These are phyloP conservation scores for Limtongia smithiae DNA, from an alignment of 805 yeast species.

Conservation along the genomic window DNA sequence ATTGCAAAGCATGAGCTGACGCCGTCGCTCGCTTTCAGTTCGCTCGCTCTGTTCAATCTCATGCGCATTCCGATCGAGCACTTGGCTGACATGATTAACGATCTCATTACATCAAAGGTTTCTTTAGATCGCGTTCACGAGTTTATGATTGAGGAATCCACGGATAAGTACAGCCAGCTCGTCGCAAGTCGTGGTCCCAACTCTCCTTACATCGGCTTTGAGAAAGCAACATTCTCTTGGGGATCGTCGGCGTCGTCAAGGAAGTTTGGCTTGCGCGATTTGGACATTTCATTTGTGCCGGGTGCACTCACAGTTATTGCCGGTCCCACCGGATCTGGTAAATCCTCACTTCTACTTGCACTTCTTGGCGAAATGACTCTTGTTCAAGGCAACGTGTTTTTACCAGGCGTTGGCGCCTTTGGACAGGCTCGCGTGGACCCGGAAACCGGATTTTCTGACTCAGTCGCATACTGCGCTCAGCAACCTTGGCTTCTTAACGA, in stretches of 20 bases:
- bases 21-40: conserved; percentile 83
- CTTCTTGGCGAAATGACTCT: conserved; percentile 76
- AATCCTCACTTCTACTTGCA: conserved; percentile 77
- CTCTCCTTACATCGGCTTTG: conserved; percentile 64
- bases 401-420: conserved; percentile 67
- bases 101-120: conserved; percentile 76
- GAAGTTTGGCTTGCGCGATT: conserved; percentile 62
- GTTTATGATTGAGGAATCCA: conserved; percentile 73
- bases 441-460: conserved; percentile 75
- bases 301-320: conserved; percentile 74
- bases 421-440: conserved; percentile 67
- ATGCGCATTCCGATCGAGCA: conserved; percentile 78
- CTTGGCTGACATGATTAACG: conserved; percentile 75
- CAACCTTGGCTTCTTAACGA: conserved; percentile 91
- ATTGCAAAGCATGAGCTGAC: conserved; percentile 64
- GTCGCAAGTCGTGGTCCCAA: conserved; percentile 48
- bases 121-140: conserved; percentile 76
- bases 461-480: conserved; percentile 94
- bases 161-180: conserved; percentile 72
- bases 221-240: conserved; percentile 75
- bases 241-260: conserved; percentile 42
- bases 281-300: conserved; percentile 58
- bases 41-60: conserved; percentile 72
- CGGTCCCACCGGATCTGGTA: conserved; percentile 89
- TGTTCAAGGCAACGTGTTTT: conserved; percentile 58